These are phyloP conservation scores for Evansstolkia leycettana DNA, from an alignment of 495 filamentous ascomycete species.

Conservation along the genomic window DNA sequence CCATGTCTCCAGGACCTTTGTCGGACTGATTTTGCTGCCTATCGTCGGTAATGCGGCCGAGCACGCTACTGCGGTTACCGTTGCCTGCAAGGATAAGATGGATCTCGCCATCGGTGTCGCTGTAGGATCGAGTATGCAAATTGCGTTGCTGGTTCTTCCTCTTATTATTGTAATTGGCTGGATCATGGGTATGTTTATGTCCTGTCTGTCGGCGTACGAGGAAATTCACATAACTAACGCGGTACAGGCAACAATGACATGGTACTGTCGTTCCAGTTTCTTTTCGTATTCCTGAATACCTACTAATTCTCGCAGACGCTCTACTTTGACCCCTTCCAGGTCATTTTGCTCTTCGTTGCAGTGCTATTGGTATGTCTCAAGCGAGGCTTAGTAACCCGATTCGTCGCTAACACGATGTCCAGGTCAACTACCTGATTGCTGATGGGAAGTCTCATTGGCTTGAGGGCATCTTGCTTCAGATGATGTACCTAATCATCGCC, in stretches of 20 bases:
- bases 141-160: slow-evolving; percentile 68
- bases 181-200: slow-evolving; percentile 54
- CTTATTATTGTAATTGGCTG: slow-evolving; percentile 70
- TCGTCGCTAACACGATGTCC: background rate
- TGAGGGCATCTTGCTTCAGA: slow-evolving; percentile 63
- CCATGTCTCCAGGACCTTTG: slow-evolving; percentile 57
- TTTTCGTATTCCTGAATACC: background rate
- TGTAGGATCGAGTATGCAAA: slow-evolving; percentile 78
- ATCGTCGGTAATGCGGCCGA: slow-evolving; percentile 86
- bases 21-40: slow-evolving; percentile 75
- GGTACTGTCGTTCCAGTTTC: slow-evolving; percentile 12
- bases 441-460: slow-evolving; percentile 51
- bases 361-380: slow-evolving; percentile 44
- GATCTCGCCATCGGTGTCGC: slow-evolving; percentile 77
- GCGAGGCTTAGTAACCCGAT: background rate
- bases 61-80: slow-evolving; percentile 77
- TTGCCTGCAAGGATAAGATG: slow-evolving; percentile 86
- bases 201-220: too few species aligned
- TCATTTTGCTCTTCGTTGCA: slow-evolving; percentile 65
- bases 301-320: slow-evolving; percentile 44
- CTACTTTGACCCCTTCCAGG: slow-evolving; percentile 71
- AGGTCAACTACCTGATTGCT: slow-evolving; percentile 72
- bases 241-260: slow-evolving; percentile 20
- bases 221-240: too few species aligned
- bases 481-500: slow-evolving; percentile 64